phyloP scores from a whole-genome alignment of 2,329 filamentous ascomycete genomes.

The Hypoxylon sp. region DNA sequence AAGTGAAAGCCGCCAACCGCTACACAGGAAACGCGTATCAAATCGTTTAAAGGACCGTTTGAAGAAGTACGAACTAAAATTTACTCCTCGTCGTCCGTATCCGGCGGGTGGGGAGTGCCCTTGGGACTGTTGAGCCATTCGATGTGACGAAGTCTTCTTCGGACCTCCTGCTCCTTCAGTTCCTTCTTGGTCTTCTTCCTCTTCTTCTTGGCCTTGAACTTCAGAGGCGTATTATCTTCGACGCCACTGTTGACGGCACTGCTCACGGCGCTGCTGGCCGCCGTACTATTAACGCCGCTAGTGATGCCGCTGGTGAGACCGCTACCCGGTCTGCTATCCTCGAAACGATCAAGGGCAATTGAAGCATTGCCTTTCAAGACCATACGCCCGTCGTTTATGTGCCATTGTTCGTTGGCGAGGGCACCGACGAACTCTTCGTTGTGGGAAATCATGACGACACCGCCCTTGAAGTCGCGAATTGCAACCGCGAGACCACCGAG shows the following conservation, averaged over 20 bases:
- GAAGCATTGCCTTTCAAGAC: constrained; percentile 85
- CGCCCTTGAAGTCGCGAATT: constrained; percentile 97
- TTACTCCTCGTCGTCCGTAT: constrained; percentile 82
- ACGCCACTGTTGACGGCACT: constrained; percentile 84
- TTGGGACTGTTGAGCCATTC: constrained; percentile 88
- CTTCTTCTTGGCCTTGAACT: constrained; percentile 93
- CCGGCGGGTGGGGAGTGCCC: constrained; percentile 82
- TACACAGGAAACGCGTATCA: constrained; percentile 14
- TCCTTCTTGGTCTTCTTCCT: constrained; percentile 99
- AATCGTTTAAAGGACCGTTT: constrained; percentile 16
- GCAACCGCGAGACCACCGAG: constrained; percentile 97
- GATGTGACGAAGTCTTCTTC: constrained; percentile 88
- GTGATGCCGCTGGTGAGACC: constrained; percentile 70
- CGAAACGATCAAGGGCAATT: constrained; percentile 85
- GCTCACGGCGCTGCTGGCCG: constrained; percentile 67
- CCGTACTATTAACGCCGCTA: constrained; percentile 67
- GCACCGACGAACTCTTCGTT: constrained; percentile 99
- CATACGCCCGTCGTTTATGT: constrained; percentile 89
- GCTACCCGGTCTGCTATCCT: constrained; percentile 70
- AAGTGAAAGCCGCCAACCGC: constrained; percentile 12
- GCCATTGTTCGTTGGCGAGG: constrained; percentile 96
- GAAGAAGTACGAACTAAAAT: background rate
- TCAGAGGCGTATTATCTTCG: constrained; percentile 84
- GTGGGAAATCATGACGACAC: constrained; percentile 99
- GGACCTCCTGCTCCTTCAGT: constrained; percentile 90